Evolutionary conservation across 768 basidiomycete genomes (phyloP), one percentile per base, ranked within the genome.

Genomic region (Tulasnella sp.): DNA sequence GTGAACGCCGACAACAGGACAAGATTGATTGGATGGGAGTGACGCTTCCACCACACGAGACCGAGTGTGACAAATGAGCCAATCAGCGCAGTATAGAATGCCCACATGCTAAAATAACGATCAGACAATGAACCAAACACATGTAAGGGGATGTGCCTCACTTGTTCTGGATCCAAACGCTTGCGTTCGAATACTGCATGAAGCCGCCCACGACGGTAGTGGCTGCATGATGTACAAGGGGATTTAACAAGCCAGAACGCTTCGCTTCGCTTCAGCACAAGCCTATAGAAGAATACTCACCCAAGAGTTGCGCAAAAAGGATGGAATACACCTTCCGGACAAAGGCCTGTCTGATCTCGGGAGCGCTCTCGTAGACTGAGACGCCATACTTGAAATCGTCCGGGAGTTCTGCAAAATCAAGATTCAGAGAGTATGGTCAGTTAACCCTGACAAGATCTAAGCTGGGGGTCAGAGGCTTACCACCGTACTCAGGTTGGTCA

Each of bases 341-440:
- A 84, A 98, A 98, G 83, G 69, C 93, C 80, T 90, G 88, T 74
- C 94, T 87, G 82, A 99, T 92, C 82, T 94, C 91, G 3, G 87
- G 84, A 15, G 92, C 88, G 79, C 92, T 92, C 79, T 94, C 93
- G 1, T 90, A 88, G 18, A 95, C 94, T 1, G 90, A 90, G 1
- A 91, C 90, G 1, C 94, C 94, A 82, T 95, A 95, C 93, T 96
- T 95, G 89, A 98, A 98, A 84, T 98, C 96, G 82, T 97, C 96
- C 0, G 94, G 94, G 70, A 95, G 82, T 80, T 95, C 94, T 77
- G 44, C 20, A 51, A 76, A 37, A 0, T 35, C 10, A 1, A 61
- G 0, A 40, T 6, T 35, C 39, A 26, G 29, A 32, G 4, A 57
- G 5, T 29, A 16, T 15, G 2, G 26, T 44, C 23, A 61, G 37